Conservation (phyloP, 257 asterid genomes). For the Solanum pimpinellifolium region DNA sequence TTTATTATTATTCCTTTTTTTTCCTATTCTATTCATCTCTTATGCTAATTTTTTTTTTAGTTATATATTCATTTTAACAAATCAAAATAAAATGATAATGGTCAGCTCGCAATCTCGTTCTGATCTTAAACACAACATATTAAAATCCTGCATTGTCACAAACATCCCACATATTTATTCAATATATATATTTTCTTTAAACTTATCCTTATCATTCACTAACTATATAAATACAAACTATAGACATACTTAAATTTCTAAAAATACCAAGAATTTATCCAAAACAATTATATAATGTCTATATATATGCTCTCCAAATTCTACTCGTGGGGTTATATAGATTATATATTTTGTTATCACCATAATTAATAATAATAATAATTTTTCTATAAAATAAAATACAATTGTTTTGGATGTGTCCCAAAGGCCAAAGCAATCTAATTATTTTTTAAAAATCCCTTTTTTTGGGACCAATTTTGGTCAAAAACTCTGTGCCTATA, state of each 20-base stretch:
- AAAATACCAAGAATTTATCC: not conserved
- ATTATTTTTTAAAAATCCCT: not conserved
- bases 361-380: too few relatives aligned
- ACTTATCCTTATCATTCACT: too few relatives aligned
- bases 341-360: too few relatives aligned
- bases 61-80: not conserved
- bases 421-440: not conserved
- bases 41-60: not conserved
- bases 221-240: too few relatives aligned
- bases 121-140: too few relatives aligned
- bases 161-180: too few relatives aligned
- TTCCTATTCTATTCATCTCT: not conserved
- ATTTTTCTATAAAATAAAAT: too few relatives aligned
- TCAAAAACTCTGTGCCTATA: not conserved
- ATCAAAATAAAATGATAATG: not conserved
- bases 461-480: not conserved
- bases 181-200: too few relatives aligned
- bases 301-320: too few relatives aligned
- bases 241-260: not conserved
- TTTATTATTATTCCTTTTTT: not conserved
- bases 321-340: too few relatives aligned
- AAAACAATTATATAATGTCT: too few relatives aligned
- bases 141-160: not conserved
- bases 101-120: rapidly evolving
- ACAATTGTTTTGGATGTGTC: not conserved